Percentiles rank a stretch among this genome's conserved stretches.
Evolutionary conservation across 495 filamentous ascomycete genomes (phyloP).

Genomic region (Hypoxylon crocopeplum): DNA sequence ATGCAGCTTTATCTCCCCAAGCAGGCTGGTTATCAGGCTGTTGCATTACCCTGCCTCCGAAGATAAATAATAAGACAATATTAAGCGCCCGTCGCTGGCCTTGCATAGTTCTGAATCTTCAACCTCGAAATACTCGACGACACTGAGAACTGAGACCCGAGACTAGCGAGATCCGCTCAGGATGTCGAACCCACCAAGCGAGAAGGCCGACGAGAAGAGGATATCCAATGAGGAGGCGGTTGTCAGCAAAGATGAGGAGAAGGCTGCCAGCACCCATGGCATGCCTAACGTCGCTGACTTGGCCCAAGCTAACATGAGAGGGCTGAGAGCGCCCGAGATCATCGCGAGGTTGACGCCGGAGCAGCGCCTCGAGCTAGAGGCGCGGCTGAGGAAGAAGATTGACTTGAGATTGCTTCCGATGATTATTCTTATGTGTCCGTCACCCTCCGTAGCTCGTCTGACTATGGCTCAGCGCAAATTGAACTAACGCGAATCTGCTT

Average conservation of each 20-base stretch:
- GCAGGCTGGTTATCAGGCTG: constrained; percentile 1
- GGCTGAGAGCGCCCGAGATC: constrained; percentile 55
- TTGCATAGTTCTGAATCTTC: background rate
- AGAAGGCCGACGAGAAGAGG: constrained; percentile 18
- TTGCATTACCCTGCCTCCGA: background rate
- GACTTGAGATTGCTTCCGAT: constrained; percentile 68
- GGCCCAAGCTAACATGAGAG: constrained; percentile 31
- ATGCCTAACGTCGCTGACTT: constrained; percentile 30
- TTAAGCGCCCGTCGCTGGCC: background rate
- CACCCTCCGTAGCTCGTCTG: background rate
- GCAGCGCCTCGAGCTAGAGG: constrained; percentile 57
- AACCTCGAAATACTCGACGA: background rate
- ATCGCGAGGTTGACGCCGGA: constrained; percentile 57
- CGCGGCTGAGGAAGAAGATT: constrained; percentile 64
- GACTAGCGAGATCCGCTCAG: background rate
- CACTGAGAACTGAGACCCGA: background rate
- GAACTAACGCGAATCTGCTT: constrained; percentile 32
- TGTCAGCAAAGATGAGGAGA: constrained; percentile 16
- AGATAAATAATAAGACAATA: constrained; percentile 23
- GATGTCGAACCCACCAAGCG: constrained; percentile 28
- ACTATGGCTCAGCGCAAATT: constrained; percentile 1
- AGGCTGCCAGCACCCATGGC: constrained; percentile 1
- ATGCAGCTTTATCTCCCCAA: constrained; percentile 14
- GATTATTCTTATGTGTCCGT: constrained; percentile 65
- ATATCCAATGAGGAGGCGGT: constrained; percentile 23